Conservation (phyloP, 176 grass and related monocot genomes). For the Dactylis glomerata region DNA sequence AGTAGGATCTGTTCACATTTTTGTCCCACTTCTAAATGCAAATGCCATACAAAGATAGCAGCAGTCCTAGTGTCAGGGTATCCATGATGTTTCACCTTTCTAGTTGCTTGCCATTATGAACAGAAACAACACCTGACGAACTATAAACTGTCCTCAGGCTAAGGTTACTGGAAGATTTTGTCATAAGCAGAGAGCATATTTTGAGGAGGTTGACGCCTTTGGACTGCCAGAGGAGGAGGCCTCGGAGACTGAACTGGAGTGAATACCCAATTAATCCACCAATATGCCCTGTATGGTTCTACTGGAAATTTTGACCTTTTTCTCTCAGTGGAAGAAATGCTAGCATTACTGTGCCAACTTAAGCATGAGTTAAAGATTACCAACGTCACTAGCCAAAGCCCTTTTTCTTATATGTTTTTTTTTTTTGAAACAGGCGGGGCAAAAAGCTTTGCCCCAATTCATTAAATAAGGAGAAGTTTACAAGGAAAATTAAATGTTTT, state of each 20-base stretch:
- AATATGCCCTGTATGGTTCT: not conserved
- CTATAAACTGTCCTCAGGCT: not conserved
- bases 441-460: too few species aligned
- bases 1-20: not conserved
- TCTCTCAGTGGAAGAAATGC: not conserved
- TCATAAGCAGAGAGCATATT: constrained; percentile 42
- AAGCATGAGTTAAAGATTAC: not conserved
- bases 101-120: not conserved
- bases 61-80: not conserved
- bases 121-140: not conserved
- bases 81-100: not conserved
- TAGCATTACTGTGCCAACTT: not conserved
- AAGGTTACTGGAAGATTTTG: constrained; percentile 36
- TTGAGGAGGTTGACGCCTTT: constrained; percentile 47
- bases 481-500: too few species aligned
- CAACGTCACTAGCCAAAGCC: not conserved
- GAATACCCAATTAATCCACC: not conserved
- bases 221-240: too few species aligned
- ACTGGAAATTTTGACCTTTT: not conserved
- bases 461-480: too few species aligned
- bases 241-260: too few species aligned
- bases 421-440: too few species aligned
- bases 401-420: not conserved
- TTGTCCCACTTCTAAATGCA: not conserved
- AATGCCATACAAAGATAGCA: not conserved